A percentile compares a stretch with the other conserved stretches of the same genome.
Evolutionary conservation across 805 yeast species (phyloP).

Genomic region (Wickerhamomyces kurtzmanii): DNA sequence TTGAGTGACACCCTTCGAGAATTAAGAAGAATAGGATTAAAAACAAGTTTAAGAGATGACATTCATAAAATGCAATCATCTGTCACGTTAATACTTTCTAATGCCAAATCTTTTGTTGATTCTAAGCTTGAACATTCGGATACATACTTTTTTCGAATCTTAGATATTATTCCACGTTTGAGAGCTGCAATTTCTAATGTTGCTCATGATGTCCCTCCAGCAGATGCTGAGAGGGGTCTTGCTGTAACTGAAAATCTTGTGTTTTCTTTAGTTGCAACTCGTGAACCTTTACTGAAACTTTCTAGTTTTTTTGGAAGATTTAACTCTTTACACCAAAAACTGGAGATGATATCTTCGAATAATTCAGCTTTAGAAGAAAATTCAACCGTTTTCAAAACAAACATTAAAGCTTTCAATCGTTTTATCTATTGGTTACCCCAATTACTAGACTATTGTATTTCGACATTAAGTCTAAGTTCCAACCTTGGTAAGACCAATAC

Average conservation of each 20-base stretch:
- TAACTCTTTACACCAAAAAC: conserved; percentile 8
- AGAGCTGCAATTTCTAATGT: conserved; percentile 53
- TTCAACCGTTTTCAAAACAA: too few species aligned
- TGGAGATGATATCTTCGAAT: conserved; percentile 13
- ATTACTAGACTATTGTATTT: conserved; percentile 20
- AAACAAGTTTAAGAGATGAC: conserved; percentile 53
- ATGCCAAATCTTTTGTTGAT: conserved; percentile 33
- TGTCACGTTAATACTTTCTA: conserved; percentile 52
- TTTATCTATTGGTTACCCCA: conserved; percentile 29
- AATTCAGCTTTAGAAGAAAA: neutral
- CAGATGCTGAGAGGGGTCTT: conserved; percentile 67
- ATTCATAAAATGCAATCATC: conserved; percentile 53
- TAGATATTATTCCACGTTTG: conserved; percentile 76
- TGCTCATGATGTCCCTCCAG: conserved; percentile 65
- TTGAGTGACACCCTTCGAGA: conserved; percentile 72
- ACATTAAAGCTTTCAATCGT: too few species aligned
- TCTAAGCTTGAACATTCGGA: conserved; percentile 35
- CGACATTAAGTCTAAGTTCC: conserved; percentile 10
- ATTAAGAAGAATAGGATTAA: conserved; percentile 68
- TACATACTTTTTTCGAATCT: conserved; percentile 49
- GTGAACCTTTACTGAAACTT: conserved; percentile 32
- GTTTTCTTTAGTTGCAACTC: conserved; percentile 41
- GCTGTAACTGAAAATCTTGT: conserved; percentile 69
- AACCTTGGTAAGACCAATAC: conserved; percentile 6
- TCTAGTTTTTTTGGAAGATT: conserved; percentile 12